A percentile compares a stretch with the other conserved stretches of the same genome.
These are phyloP conservation scores for Phytopythium boreale DNA, from an alignment of 352 stramenopile species.

Conservation along the genomic window DNA sequence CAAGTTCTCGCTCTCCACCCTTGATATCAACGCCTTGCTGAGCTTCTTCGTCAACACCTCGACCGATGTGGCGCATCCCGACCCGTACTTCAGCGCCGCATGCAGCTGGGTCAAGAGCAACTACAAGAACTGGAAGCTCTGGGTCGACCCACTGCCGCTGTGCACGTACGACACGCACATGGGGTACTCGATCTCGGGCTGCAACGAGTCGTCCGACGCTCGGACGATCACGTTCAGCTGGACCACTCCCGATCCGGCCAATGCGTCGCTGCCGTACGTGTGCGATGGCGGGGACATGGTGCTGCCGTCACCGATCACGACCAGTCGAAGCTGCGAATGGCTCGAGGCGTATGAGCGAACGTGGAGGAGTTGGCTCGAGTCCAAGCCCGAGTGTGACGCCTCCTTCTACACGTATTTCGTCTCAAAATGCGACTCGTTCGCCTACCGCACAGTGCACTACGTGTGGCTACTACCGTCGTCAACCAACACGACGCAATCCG, in stretches of 20 bases:
- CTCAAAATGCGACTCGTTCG: conserved; percentile 18
- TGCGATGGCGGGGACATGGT: conserved; percentile 37
- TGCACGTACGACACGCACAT: conserved; percentile 31
- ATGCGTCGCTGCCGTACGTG: conserved; percentile 25
- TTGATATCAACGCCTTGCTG: conserved; percentile 38
- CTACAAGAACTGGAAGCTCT: conserved; percentile 31
- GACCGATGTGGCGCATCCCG: conserved; percentile 11
- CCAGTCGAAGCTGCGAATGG: conserved; percentile 40
- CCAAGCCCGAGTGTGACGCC: conserved; percentile 29
- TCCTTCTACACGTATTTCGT: conserved; percentile 42
- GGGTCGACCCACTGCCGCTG: conserved; percentile 22
- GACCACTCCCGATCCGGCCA: conserved; percentile 25
- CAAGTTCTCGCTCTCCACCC: conserved; percentile 27
- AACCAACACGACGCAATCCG: conserved; percentile 13
- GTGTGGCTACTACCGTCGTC: conserved; percentile 34
- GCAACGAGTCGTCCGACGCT: conserved; percentile 11
- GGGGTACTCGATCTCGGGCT: conserved; percentile 20
- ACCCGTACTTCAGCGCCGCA: conserved; percentile 32
- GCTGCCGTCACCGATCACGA: conserved; percentile 25
- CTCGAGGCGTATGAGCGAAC: conserved; percentile 17
- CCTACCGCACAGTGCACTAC: conserved; percentile 30
- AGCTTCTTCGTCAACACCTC: conserved; percentile 13
- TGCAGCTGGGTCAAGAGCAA: conserved; percentile 41
- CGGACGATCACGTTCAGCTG: conserved; percentile 32
- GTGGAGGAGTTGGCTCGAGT: conserved; percentile 34